A percentile compares a stretch with the other conserved stretches of the same genome.
These are phyloP conservation scores for Xylona heveae DNA, from an alignment of 495 filamentous ascomycete species.

Conservation along the genomic window DNA sequence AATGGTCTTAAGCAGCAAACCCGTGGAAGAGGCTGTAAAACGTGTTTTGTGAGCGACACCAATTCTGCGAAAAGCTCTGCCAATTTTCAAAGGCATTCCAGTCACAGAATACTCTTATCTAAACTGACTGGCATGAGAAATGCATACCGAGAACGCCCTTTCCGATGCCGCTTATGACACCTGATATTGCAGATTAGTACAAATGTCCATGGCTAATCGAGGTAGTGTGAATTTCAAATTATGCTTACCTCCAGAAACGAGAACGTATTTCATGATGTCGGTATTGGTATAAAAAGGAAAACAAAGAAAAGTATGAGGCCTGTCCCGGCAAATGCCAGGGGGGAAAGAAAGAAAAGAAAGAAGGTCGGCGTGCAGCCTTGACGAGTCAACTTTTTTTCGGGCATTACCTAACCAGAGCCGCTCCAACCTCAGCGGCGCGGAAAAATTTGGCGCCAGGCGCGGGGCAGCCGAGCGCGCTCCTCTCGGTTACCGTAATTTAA, in stretches of 20 bases:
- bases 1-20: conserved; percentile 64
- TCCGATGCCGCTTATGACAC: conserved; percentile 63
- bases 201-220: too few species aligned
- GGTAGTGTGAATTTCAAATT: too few species aligned
- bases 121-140: too few species aligned
- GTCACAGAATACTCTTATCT: too few species aligned
- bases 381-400: too few species aligned
- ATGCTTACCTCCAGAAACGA: conserved; percentile 52
- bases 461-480: too few species aligned
- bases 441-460: too few species aligned
- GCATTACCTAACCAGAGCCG: too few species aligned
- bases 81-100: background rate
- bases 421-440: too few species aligned
- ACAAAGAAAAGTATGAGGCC: conserved; percentile 3
- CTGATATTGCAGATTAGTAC: conserved; percentile 15
- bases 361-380: too few species aligned
- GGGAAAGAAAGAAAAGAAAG: conserved; percentile 11
- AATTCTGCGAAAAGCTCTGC: background rate
- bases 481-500: too few species aligned
- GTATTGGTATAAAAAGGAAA: conserved; percentile 1
- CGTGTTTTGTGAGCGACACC: too few species aligned
- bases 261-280: conserved; percentile 59
- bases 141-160: conserved; percentile 59
- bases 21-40: conserved; percentile 37
- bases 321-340: conserved; percentile 10